Evolutionary conservation across 768 basidiomycete species (phyloP).

Genomic region (Psilocybe cubensis): DNA sequence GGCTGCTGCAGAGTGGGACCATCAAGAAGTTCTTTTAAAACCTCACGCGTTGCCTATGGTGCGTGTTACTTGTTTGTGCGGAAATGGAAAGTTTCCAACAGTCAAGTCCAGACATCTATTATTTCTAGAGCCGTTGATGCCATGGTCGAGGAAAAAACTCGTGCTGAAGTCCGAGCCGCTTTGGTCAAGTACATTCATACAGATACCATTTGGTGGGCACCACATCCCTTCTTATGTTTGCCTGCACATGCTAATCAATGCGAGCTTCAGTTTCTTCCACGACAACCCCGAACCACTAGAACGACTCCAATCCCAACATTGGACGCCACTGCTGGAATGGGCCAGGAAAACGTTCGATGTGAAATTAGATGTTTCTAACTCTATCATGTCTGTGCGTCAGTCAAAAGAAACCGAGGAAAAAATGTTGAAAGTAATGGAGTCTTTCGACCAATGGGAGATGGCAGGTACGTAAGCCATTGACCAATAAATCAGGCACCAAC

Average conservation of each 20-base stretch:
- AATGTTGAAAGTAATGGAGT: slow-evolving; percentile 57
- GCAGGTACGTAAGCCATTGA: slow-evolving; percentile 63
- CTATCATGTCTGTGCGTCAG: slow-evolving; percentile 73
- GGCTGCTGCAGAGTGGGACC: slow-evolving; percentile 97
- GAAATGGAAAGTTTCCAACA: slow-evolving; percentile 4
- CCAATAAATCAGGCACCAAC: neutral
- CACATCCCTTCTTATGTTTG: slow-evolving; percentile 2
- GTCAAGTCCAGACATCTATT: slow-evolving; percentile 74
- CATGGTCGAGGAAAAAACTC: slow-evolving; percentile 56
- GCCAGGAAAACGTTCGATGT: slow-evolving; percentile 65
- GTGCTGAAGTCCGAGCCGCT: slow-evolving; percentile 64
- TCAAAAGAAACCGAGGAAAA: slow-evolving; percentile 66
- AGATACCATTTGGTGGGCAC: slow-evolving; percentile 90
- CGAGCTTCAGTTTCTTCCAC: slow-evolving; percentile 74
- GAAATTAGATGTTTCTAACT: slow-evolving; percentile 69
- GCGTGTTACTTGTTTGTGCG: slow-evolving; percentile 16
- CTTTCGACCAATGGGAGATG: slow-evolving; percentile 83
- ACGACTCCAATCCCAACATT: slow-evolving; percentile 77
- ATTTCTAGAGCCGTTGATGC: slow-evolving; percentile 89
- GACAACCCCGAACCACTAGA: slow-evolving; percentile 77
- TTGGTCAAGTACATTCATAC: slow-evolving; percentile 90
- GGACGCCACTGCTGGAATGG: slow-evolving; percentile 90
- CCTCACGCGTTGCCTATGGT: slow-evolving; percentile 93
- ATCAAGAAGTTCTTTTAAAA: slow-evolving; percentile 83
- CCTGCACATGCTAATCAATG: neutral